These are phyloP conservation scores for Fusarium denticulatum DNA, from an alignment of 2,329 filamentous ascomycete genomes.

Conservation along the genomic window DNA sequence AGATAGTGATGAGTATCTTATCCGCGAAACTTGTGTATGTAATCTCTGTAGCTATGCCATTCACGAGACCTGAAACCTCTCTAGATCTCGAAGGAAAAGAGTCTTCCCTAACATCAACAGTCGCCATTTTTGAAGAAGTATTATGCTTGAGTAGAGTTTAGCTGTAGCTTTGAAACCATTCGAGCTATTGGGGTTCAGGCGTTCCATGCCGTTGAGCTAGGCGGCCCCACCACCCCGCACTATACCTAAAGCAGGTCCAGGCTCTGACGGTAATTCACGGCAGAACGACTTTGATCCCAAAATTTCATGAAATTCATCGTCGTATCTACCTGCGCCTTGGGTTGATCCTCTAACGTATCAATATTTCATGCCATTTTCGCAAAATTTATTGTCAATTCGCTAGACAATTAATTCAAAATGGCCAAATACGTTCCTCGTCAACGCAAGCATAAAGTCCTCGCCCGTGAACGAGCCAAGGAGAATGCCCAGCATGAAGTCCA, in stretches of 20 bases:
- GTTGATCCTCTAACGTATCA: constrained; percentile 20
- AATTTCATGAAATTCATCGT: constrained; percentile 45
- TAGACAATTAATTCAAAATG: constrained; percentile 49
- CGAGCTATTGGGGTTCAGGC: neutral
- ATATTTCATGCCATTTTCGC: constrained; percentile 18
- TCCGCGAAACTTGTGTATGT: constrained; percentile 81
- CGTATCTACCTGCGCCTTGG: constrained; percentile 14
- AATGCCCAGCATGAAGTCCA: constrained; percentile 53
- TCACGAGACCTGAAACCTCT: constrained; percentile 68
- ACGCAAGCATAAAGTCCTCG: constrained; percentile 75
- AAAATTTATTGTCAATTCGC: constrained; percentile 11
- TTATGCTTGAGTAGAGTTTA: constrained; percentile 23
- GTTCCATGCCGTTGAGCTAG: constrained; percentile 12
- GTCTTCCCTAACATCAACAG: constrained; percentile 56
- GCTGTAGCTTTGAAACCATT: neutral
- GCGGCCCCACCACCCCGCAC: constrained; percentile 46
- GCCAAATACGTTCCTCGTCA: constrained; percentile 70
- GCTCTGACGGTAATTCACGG: constrained; percentile 50
- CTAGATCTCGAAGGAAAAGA: constrained; percentile 75
- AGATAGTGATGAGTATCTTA: constrained; percentile 90
- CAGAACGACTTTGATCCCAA: constrained; percentile 49
- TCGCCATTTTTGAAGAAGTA: constrained; percentile 49
- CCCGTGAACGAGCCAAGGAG: constrained; percentile 65
- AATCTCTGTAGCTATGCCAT: constrained; percentile 76
- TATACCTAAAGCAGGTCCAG: constrained; percentile 46